phyloP scores from a whole-genome alignment of 2,329 filamentous ascomycete genomes.

The Erysiphe pisi region DNA sequence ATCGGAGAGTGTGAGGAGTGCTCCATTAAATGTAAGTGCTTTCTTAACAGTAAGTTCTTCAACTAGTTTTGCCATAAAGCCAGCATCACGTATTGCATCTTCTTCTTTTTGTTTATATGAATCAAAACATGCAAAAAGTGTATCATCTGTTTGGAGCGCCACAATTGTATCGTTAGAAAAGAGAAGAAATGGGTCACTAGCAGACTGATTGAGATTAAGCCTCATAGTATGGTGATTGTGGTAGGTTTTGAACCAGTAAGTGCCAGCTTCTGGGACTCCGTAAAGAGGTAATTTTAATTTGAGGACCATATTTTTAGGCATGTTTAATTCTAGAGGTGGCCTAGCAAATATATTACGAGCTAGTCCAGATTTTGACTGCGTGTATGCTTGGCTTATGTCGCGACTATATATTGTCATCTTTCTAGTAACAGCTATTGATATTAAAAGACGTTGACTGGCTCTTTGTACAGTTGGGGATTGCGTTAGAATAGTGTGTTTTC shows the following conservation, averaged over 20 bases:
- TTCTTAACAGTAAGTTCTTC: not conserved
- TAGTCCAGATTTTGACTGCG: slow-evolving; percentile 9
- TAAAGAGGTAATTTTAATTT: slow-evolving; percentile 13
- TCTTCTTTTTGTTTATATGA: slow-evolving; percentile 22
- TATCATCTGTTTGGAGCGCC: slow-evolving; percentile 29
- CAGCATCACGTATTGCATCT: not conserved
- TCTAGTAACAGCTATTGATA: not conserved
- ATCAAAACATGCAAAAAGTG: slow-evolving; percentile 20
- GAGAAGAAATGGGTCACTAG: not conserved
- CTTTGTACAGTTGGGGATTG: not conserved
- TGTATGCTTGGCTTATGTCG: slow-evolving; percentile 23
- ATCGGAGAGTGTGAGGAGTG: not conserved
- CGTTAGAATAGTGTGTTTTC: slow-evolving; percentile 1
- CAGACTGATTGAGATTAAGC: not conserved
- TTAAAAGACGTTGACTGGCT: not conserved
- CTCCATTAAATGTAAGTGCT: not conserved
- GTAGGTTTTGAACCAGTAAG: slow-evolving; percentile 23
- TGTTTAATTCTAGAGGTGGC: not conserved
- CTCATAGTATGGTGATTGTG: not conserved
- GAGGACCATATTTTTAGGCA: not conserved
- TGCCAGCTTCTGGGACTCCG: slow-evolving; percentile 5
- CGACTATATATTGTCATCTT: not conserved
- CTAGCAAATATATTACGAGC: slow-evolving; percentile 10
- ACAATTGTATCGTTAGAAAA: slow-evolving; percentile 24
- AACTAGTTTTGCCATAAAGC: not conserved